Evolutionary conservation across 306 rosid species (phyloP).

Genomic region (Cucumis sativus): Cucumber_9930_V3 NC_026655.2:6108501-6109000

Average conservation of each 20-base stretch:
- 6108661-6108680: not conserved
- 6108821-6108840: not conserved
- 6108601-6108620: not conserved
- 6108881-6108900: not conserved
- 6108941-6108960: not conserved
- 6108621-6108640: constrained; percentile 3
- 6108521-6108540: not conserved
- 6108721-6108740: not conserved
- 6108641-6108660: not conserved
- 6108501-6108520: not conserved
- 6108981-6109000: constrained; percentile 62
- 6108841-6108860: not conserved
- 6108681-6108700: not conserved
- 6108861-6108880: not conserved
- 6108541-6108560: not conserved
- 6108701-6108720: not conserved
- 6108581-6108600: not conserved
- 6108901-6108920: constrained; percentile 20
- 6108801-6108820: not conserved
- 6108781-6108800: not conserved
- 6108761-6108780: constrained; percentile 8
- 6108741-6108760: not conserved
- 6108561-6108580: not conserved
- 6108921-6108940: not conserved
- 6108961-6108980: constrained; percentile 2